Evolutionary conservation across 2,329 filamentous ascomycete species (phyloP), one percentile per base, ranked within the genome.

Genomic region (Atkinsonella texensis): DNA sequence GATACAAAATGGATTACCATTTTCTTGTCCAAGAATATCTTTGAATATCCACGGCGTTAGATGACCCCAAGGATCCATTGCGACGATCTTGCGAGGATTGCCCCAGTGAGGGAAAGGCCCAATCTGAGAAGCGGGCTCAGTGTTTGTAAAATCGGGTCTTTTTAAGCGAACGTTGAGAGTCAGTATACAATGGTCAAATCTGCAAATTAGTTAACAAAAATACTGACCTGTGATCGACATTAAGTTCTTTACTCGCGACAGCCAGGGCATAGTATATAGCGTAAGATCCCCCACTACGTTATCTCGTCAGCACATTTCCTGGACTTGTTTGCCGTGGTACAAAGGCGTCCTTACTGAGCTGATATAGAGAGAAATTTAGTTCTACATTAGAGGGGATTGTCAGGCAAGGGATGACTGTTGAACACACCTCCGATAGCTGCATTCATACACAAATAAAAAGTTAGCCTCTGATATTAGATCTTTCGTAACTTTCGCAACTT

Each of bases 41-140:
- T 85, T 86, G 72, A 85, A 95, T 2, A 94, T 70, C 84, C 85
- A 90, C 9, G 88, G 87, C 9, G 85, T 80, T 54, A 95, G 73
- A 70, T 97, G 93, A 7, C 93, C 91, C 66, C 85, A 87, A 0
- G 91, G 91, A 64, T 97, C 93, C 89, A 98, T 95, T 17, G 91
- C 88, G 13, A 97, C 91, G 56, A 98, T 97, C 74, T 96, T 97
- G 68, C 88, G 89, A 62, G 79, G 80, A 64, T 95, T 87, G 28
- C 79, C 80, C 91, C 91, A 98, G 69, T 93, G 82, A 8, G 87
- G 83, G 60, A 95, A 95, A 8, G 88, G 89, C 0, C 89, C 89
- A 63, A 97, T 88, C 50, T 84, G 80, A 20, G 82, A 87, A n/a
- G 90, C 89, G 12, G 93, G 93, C 66, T 97, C 87, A 10, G 89